Evolutionary conservation across 352 stramenopile species (phyloP).

Genomic region (Phytophthora syringae): DNA sequence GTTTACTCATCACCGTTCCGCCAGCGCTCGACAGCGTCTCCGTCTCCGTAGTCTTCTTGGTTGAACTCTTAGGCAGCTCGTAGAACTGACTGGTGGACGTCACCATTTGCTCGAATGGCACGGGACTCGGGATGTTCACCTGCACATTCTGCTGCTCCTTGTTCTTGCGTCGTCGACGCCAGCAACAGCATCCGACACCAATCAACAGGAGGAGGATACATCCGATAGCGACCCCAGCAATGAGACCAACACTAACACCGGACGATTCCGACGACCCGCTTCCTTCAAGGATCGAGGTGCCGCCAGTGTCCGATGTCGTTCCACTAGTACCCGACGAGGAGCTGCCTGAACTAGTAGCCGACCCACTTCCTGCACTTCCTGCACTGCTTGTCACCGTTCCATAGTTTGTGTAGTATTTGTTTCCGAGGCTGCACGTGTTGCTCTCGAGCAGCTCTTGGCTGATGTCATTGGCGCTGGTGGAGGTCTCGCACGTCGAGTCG

Average conservation of each 20-base stretch:
- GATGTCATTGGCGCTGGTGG: conserved; percentile 15
- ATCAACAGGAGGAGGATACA: conserved; percentile 22
- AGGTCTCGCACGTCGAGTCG: conserved; percentile 23
- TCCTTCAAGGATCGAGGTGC: conserved; percentile 6
- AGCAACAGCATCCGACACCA: conserved; percentile 6
- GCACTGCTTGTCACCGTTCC: conserved; percentile 19
- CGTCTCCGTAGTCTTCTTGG: conserved; percentile 12
- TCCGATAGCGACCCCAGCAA: conserved; percentile 17
- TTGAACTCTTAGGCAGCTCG: neutral
- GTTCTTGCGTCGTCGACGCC: conserved; percentile 13
- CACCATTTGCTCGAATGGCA: conserved; percentile 6
- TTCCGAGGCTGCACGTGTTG: conserved; percentile 14
- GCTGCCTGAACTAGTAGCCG: conserved; percentile 1
- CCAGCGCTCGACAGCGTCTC: conserved; percentile 16
- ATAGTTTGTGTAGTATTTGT: conserved; percentile 30
- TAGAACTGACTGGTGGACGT: neutral
- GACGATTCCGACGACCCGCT: conserved; percentile 17
- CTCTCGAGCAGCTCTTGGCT: conserved; percentile 23
- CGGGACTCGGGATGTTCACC: conserved; percentile 13
- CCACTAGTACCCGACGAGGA: neutral
- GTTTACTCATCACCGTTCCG: conserved; percentile 1
- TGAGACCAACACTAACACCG: conserved; percentile 19
- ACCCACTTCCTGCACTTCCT: conserved; percentile 9
- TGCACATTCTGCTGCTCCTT: conserved; percentile 6
- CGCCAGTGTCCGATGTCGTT: neutral